Percentiles rank a stretch among this genome's conserved stretches.
These are phyloP conservation scores for Amaranthus hypochondriacus DNA, from an alignment of 148 eudicot species.

Conservation along the genomic window DNA sequence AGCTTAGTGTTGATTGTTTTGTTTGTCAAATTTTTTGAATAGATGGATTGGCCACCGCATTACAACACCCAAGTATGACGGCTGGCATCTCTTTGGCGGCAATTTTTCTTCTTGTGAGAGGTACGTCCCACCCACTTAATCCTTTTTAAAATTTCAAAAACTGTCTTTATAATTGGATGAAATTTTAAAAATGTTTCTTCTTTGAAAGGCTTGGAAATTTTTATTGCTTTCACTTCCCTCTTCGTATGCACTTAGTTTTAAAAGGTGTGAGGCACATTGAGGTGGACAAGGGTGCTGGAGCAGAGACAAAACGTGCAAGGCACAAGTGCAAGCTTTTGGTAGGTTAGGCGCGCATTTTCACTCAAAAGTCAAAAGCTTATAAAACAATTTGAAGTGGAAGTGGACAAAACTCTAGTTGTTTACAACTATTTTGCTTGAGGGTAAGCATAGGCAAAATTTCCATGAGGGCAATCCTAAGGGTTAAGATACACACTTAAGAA, in stretches of 20 bases:
- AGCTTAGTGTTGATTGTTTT: background rate
- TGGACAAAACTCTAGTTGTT: no score
- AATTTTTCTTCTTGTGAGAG: conserved; percentile 55
- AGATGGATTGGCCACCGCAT: conserved; percentile 49
- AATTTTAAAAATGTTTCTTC: background rate
- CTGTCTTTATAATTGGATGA: background rate
- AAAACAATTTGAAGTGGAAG: no score
- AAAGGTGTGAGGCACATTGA: background rate
- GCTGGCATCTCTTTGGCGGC: conserved; percentile 58
- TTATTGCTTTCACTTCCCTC: background rate
- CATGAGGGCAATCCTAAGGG: no score
- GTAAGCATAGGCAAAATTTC: no score
- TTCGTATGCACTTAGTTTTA: background rate
- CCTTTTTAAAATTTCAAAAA: background rate
- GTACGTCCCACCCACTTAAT: conserved; percentile 25
- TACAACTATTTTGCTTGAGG: no score
- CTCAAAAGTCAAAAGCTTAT: no score
- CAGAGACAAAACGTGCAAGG: no score
- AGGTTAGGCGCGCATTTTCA: no score
- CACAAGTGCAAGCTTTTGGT: no score
- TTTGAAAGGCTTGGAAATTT: background rate
- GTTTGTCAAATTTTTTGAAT: conserved; percentile 13
- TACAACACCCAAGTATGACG: conserved; percentile 56
- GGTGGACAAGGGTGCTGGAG: no score
- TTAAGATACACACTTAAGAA: no score